phyloP scores from a whole-genome alignment of 192 early-diverging fungal genomes.

The Backusella parvicylindrica region DNA sequence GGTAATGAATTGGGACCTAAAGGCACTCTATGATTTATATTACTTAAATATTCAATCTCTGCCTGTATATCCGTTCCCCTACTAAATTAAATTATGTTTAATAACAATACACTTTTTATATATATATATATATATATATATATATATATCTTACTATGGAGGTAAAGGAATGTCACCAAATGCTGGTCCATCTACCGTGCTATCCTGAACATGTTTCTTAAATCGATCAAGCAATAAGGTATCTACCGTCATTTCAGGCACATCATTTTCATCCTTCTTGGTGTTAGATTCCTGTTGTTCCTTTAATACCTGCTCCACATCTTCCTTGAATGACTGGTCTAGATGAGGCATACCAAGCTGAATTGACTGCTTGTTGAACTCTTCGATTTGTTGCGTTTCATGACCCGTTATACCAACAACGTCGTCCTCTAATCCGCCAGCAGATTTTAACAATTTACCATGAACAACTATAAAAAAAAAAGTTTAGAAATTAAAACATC shows the following conservation, averaged over 20 bases:
- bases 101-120: too few relatives aligned
- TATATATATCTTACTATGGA: constrained; percentile 51
- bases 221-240: neutral
- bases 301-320: constrained; percentile 78
- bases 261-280: neutral
- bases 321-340: constrained; percentile 70
- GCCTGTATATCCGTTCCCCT: constrained; percentile 77
- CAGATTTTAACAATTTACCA: constrained; percentile 34
- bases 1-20: constrained; percentile 69
- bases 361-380: constrained; percentile 79
- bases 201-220: constrained; percentile 40
- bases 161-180: constrained; percentile 68
- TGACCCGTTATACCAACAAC: constrained; percentile 71
- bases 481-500: neutral
- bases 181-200: constrained; percentile 50
- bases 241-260: neutral
- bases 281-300: constrained; percentile 22
- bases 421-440: constrained; percentile 51
- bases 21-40: constrained; percentile 69
- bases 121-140: neutral
- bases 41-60: constrained; percentile 72
- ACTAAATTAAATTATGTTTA: constrained; percentile 36
- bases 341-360: constrained; percentile 68
- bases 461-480: constrained; percentile 18
- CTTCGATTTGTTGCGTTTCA: constrained; percentile 65